Percentiles rank a stretch among this genome's conserved stretches.
phyloP scores from a whole-genome alignment of 2,329 filamentous ascomycete species.

The Fusarium sublunatum region DNA sequence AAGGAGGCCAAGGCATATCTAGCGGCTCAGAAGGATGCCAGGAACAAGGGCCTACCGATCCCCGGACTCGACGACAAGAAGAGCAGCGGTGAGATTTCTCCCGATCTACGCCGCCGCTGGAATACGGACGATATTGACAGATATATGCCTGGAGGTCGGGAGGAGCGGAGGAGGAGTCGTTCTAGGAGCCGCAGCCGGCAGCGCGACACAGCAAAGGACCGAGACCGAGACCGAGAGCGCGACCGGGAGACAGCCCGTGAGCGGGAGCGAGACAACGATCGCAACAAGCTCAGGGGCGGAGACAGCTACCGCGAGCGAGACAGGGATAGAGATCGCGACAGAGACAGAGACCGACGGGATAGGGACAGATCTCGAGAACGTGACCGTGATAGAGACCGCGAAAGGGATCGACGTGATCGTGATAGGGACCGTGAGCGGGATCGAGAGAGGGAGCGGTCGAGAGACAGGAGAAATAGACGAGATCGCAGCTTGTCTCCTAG shows the following conservation, averaged over 20 bases:
- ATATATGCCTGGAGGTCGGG: constrained; percentile 59
- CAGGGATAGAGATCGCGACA: constrained; percentile 45
- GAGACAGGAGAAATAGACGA: constrained; percentile 42
- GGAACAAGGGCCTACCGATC: constrained; percentile 67
- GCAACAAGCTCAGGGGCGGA: constrained; percentile 44
- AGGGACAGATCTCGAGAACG: constrained; percentile 50
- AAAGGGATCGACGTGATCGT: constrained; percentile 46
- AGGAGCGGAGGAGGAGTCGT: constrained; percentile 53
- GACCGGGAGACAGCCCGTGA: constrained; percentile 40
- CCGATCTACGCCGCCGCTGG: constrained; percentile 50
- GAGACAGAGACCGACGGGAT: constrained; percentile 49
- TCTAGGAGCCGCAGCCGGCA: constrained; percentile 52
- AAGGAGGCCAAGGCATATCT: constrained; percentile 73
- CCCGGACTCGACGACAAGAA: constrained; percentile 68
- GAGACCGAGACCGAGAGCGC: constrained; percentile 48
- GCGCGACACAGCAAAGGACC: constrained; percentile 48
- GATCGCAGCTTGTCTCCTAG: constrained; percentile 51
- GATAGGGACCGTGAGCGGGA: constrained; percentile 26
- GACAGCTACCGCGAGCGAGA: constrained; percentile 34
- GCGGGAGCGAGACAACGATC: constrained; percentile 41
- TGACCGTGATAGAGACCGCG: constrained; percentile 48
- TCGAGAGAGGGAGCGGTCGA: constrained; percentile 35
- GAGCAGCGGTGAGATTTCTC: constrained; percentile 59
- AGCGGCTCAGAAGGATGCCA: constrained; percentile 70
- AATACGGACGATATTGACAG: constrained; percentile 54